Base-by-base conservation (phyloP, 441 rosid genomes). In the Bruguiera hainesii region DNA sequence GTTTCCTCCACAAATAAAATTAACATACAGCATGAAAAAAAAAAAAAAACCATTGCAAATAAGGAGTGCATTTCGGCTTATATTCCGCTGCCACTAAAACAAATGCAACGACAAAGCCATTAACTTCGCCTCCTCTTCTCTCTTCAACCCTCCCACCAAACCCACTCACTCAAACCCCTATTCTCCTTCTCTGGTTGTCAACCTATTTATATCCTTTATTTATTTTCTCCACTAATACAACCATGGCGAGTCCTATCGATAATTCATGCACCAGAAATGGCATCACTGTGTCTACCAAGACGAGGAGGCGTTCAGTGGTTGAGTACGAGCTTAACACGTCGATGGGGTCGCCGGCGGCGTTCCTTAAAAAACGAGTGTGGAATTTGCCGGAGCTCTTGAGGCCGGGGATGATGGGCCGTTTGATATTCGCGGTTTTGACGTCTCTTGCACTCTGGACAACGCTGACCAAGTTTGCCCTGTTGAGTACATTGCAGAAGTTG, bases 401-500 rank as follows among this genome's bases (percentile, higher is more conserved):
- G 46, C 63, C 74, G 0, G 78, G 67, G 63, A 53, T 28, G 68
- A n/a, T 63, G 23, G 23, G 74, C 21, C 33, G 72, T 13, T 55
- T 61, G 67, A 19, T 61, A 21, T 53, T 67, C 35, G 49, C 18
- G 21, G 33, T 67, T 18, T 66, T 76, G 55, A 28, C 56, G 71
- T 19, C 46, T 6, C 19, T 74, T 37, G 66, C 42, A 1, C 66
- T 63, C 30, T 33, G 74, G 31, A 69, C 66, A 0, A 35, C 72
- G 72, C 35, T 80, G 8, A 64, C 63, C 6, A 74, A 71, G 49
- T 71, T 71, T 50, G 70, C 67, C 3, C 55, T 76, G 61, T 11
- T 69, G 25, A 67, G 51, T 29, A 67, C 42, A 0, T 49, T 73
- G 28, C 71, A 65, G 0, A 31, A 65, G 49, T 56, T 51, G 59